Conservation (phyloP, 345 rosid species). For the Abelmoschus esculentus region DNA sequence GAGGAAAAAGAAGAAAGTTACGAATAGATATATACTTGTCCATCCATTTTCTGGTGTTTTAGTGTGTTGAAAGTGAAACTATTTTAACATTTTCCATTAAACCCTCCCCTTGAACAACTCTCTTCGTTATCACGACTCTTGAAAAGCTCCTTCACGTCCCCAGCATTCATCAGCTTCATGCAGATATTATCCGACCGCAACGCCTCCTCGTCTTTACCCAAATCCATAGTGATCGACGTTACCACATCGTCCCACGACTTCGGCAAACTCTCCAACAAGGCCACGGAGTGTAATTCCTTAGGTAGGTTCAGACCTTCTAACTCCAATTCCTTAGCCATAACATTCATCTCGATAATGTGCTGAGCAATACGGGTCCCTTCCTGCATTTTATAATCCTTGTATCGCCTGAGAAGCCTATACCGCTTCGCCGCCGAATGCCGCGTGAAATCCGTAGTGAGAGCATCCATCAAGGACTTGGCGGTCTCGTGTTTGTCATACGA, state of each 20-base stretch:
- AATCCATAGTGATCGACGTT: neutral
- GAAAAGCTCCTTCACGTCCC: neutral
- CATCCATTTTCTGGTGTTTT: no score
- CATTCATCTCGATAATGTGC: slow-evolving; percentile 10
- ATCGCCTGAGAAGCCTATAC: neutral
- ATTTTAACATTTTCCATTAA: slow-evolving; percentile 1
- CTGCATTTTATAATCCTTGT: neutral
- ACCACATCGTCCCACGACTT: slow-evolving; percentile 7
- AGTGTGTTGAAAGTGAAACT: no score
- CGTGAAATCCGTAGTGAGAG: neutral
- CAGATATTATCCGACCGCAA: neutral
- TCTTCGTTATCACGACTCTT: neutral
- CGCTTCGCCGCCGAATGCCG: neutral
- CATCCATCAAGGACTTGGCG: neutral
- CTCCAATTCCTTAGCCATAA: slow-evolving; percentile 9
- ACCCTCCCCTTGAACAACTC: neutral
- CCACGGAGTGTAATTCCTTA: slow-evolving; percentile 1
- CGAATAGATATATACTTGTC: no score
- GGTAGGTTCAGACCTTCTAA: slow-evolving; percentile 1
- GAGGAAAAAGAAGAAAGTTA: no score
- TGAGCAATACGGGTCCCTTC: neutral
- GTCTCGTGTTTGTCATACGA: neutral
- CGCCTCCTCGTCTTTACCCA: neutral
- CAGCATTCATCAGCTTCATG: neutral
- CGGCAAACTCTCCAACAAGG: slow-evolving; percentile 12